These are phyloP conservation scores for Sapria himalayana DNA, from an alignment of 345 rosid genomes.

Conservation along the genomic window DNA sequence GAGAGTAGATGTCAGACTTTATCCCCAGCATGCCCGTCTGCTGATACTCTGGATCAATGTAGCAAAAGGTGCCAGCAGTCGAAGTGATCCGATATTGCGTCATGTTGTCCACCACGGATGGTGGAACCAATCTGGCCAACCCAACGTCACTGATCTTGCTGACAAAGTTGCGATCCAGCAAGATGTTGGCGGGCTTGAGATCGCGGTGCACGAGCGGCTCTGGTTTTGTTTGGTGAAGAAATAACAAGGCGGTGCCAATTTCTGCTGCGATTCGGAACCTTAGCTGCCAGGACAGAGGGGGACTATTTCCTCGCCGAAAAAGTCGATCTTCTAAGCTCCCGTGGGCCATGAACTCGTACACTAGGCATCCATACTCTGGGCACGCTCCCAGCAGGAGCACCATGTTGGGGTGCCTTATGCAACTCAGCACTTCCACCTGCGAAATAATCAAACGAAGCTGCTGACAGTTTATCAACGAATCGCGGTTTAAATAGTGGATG, in stretches of 20 bases:
- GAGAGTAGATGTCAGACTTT: conserved; percentile 64
- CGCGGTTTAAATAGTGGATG: too few species aligned
- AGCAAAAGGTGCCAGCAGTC: conserved; percentile 81
- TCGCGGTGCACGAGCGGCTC: conserved; percentile 87
- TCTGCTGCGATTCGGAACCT: conserved; percentile 73
- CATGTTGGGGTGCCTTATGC: conserved; percentile 86
- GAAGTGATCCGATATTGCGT: conserved; percentile 81
- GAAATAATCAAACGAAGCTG: conserved; percentile 6
- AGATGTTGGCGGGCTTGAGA: conserved; percentile 65
- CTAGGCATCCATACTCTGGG: conserved; percentile 73
- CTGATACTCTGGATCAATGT: conserved; percentile 85
- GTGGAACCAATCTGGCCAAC: conserved; percentile 74
- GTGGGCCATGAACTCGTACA: conserved; percentile 77
- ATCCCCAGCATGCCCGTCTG: conserved; percentile 80
- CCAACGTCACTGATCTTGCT: conserved; percentile 91
- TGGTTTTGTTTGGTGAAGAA: conserved; percentile 80
- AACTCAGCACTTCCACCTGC: conserved; percentile 70
- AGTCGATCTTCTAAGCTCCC: conserved; percentile 86
- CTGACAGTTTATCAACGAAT: too few species aligned
- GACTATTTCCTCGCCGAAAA: conserved; percentile 32
- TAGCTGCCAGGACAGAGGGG: conserved; percentile 57
- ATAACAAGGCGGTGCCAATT: conserved; percentile 52
- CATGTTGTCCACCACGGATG: conserved; percentile 49
- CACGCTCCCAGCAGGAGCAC: conserved; percentile 85
- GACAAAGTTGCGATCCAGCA: conserved; percentile 63